phyloP scores from a whole-genome alignment of 1,284 basidiomycete genomes.

The Trichosporon asahii region DNA sequence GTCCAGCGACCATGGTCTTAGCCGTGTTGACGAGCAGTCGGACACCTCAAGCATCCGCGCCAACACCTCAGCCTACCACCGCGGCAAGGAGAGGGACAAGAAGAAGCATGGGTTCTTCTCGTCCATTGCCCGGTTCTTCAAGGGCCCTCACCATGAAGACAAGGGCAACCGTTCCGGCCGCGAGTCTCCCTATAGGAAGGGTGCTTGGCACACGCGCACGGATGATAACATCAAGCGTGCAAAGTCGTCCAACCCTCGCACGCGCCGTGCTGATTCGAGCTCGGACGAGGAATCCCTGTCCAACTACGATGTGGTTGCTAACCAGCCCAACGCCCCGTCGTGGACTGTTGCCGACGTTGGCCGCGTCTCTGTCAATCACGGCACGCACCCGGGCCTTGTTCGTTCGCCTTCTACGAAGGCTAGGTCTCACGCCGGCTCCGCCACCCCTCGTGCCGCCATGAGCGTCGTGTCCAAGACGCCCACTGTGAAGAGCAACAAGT shows the following conservation, averaged over 20 bases:
- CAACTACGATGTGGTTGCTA: slow-evolving; percentile 45
- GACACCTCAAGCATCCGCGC: slow-evolving; percentile 19
- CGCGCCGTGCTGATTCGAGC: slow-evolving; percentile 36
- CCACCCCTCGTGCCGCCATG: slow-evolving; percentile 6
- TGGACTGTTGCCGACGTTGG: slow-evolving; percentile 46
- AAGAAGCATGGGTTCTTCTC: slow-evolving; percentile 50
- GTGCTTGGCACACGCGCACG: slow-evolving; percentile 48
- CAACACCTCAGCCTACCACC: slow-evolving; percentile 19
- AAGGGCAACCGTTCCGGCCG: slow-evolving; percentile 28
- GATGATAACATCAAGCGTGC: slow-evolving; percentile 45
- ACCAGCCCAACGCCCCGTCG: slow-evolving; percentile 32
- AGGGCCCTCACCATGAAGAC: slow-evolving; percentile 20
- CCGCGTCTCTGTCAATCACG: slow-evolving; percentile 13
- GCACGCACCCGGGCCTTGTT: slow-evolving; percentile 22
- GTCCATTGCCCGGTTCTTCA: slow-evolving; percentile 46
- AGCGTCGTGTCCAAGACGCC: slow-evolving; percentile 11
- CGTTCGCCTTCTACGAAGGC: slow-evolving; percentile 36
- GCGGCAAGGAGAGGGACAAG: slow-evolving; percentile 17
- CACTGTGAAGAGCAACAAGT: slow-evolving; percentile 18
- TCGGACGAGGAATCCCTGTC: slow-evolving; percentile 40
- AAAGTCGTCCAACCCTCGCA: slow-evolving; percentile 23
- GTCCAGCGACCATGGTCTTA: slow-evolving; percentile 32
- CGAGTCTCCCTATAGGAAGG: slow-evolving; percentile 31
- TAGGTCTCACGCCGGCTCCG: slow-evolving; percentile 19
- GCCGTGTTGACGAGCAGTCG: not conserved